These are phyloP conservation scores for Oryza coarctata DNA, from an alignment of 176 grass and related monocot genomes.

Conservation along the genomic window DNA sequence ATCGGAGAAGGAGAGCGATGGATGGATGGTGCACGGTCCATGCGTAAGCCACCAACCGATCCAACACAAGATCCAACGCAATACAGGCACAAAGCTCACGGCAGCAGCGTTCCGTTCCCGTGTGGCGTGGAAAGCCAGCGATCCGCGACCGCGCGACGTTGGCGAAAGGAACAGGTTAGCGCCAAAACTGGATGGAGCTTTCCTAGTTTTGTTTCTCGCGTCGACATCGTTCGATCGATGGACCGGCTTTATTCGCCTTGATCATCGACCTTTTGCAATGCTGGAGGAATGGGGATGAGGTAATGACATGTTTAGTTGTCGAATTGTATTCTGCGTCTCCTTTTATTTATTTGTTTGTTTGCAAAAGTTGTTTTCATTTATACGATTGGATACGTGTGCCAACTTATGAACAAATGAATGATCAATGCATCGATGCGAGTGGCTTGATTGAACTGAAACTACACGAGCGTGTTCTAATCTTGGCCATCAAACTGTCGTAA, in stretches of 20 bases:
- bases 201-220: neutral
- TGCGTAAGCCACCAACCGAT: slow-evolving; percentile 29
- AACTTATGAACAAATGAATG: neutral
- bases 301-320: neutral
- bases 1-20: too few relatives aligned
- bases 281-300: neutral
- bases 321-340: neutral
- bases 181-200: neutral
- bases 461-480: too few relatives aligned
- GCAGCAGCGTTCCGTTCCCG: neutral
- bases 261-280: too few relatives aligned
- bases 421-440: neutral
- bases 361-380: neutral
- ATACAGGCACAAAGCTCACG: neutral
- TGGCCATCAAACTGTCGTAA: too few relatives aligned
- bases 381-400: neutral
- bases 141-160: neutral
- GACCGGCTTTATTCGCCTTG: neutral
- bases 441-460: neutral
- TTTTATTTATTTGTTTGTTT: neutral
- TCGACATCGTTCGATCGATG: too few relatives aligned
- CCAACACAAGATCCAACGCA: too few relatives aligned
- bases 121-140: slow-evolving; percentile 34
- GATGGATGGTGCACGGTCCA: slow-evolving; percentile 33
- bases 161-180: neutral